Evolutionary conservation across 331 rosid genomes (phyloP).

Genomic region (Erythrophleum ivorense): DNA sequence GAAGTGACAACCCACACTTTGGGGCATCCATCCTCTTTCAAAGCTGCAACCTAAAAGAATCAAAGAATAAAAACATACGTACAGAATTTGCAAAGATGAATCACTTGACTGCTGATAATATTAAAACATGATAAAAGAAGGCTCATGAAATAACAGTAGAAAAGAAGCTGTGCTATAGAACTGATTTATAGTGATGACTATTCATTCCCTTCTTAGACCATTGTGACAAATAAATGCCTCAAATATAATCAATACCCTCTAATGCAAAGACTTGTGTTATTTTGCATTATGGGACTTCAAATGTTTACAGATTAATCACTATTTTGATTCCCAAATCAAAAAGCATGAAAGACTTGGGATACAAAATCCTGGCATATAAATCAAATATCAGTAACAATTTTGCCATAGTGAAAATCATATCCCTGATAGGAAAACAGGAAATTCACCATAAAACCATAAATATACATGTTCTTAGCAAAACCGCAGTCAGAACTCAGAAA

Average conservation of each 20-base stretch:
- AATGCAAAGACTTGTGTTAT: constrained; percentile 3
- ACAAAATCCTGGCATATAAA: constrained; percentile 2
- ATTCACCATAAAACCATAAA: constrained; percentile 14
- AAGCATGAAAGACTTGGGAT: constrained; percentile 18
- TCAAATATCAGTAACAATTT: not conserved
- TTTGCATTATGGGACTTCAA: constrained; percentile 3
- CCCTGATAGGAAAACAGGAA: constrained; percentile 19
- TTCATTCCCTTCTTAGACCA: constrained; percentile 4
- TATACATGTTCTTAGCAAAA: constrained; percentile 1
- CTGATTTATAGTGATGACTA: constrained; percentile 5
- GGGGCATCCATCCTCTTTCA: constrained; percentile 95
- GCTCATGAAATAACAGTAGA: constrained; percentile 12
- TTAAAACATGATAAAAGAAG: constrained; percentile 12
- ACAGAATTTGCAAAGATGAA: constrained; percentile 1
- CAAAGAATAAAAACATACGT: constrained; percentile 27
- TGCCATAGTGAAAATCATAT: constrained; percentile 6
- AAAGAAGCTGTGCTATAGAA: constrained; percentile 20
- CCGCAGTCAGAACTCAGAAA: constrained; percentile 11
- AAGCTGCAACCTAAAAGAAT: constrained; percentile 74
- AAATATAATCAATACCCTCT: constrained; percentile 11
- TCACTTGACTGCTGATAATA: constrained; percentile 7
- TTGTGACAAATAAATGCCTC: not conserved
- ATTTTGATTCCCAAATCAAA: constrained; percentile 22
- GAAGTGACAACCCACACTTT: constrained; percentile 96
- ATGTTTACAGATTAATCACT: constrained; percentile 15